Percentiles rank a stretch among this genome's conserved stretches.
These are phyloP conservation scores for Aquilaria yunnanensis DNA, from an alignment of 345 rosid genomes.

Conservation along the genomic window DNA sequence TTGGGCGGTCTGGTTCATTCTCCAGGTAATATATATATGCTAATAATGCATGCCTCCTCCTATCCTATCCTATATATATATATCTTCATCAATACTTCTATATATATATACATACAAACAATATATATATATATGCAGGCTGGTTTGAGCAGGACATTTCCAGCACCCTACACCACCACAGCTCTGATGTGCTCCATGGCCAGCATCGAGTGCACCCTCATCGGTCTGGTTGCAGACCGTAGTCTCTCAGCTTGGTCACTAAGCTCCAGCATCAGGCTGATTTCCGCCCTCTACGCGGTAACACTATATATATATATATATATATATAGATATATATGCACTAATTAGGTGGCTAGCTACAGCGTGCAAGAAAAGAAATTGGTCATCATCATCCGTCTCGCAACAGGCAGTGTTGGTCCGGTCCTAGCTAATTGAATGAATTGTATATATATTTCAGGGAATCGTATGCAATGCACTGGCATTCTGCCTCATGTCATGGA, in stretches of 20 bases:
- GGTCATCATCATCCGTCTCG: too few relatives aligned
- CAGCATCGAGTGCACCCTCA: slow-evolving; percentile 45
- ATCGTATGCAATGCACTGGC: slow-evolving; percentile 67
- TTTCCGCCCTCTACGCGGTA: slow-evolving; percentile 69
- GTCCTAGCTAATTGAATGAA: too few relatives aligned
- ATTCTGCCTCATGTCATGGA: slow-evolving; percentile 64
- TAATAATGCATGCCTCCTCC: too few relatives aligned
- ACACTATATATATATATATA: not conserved
- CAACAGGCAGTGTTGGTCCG: too few relatives aligned
- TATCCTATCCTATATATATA: too few relatives aligned
- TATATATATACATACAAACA: not conserved
- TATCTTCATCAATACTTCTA: not conserved
- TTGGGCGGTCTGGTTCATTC: slow-evolving; percentile 77
- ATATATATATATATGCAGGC: slow-evolving; percentile 30
- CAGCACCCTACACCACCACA: slow-evolving; percentile 83
- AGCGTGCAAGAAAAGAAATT: too few relatives aligned
- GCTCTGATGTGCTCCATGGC: slow-evolving; percentile 67
- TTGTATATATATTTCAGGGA: slow-evolving; percentile 38
- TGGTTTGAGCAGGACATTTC: slow-evolving; percentile 51
- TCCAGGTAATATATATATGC: slow-evolving; percentile 47
- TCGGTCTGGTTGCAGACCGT: slow-evolving; percentile 38
- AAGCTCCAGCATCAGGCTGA: slow-evolving; percentile 38
- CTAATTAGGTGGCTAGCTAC: not conserved
- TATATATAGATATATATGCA: slow-evolving; percentile 4
- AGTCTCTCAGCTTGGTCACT: slow-evolving; percentile 57